Base-by-base conservation (phyloP, 768 basidiomycete genomes). In the Xerocomus potaroensis region DNA sequence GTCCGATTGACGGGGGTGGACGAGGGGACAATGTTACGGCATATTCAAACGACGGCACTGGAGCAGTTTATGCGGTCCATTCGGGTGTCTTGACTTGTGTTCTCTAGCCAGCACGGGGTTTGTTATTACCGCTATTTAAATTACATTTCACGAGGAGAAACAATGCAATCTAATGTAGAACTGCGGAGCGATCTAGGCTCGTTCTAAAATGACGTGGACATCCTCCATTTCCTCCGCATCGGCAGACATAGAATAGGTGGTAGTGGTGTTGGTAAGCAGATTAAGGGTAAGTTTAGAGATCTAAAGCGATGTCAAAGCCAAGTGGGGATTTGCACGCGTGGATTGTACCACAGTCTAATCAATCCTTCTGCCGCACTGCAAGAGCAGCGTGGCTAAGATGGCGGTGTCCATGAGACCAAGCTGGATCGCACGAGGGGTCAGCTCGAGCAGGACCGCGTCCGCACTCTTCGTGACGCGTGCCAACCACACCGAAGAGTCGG, bases 1-100 rank as follows among this genome's bases (percentile, higher is more conserved):
- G 58, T 77, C 4, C 77, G 70, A 31, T 61, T 72, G 21, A 62
- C 62, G 2, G 66, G 77, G 40, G 69, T 79, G 40, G 75, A 81
- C 55, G 79, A 83, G 39, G 73, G 76, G 21, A 78, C 79, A 1
- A 81, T 78, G 49, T 58, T 87, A 48, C 70, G 72, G 43, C 81
- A 87, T 55, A 76, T 88, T 19, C 79, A 80, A 50, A 75, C 78
- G n/a, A 74, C 76, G 31, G 80, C 78, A 26, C 76, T 77, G 51
- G 77, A 83, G 42, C 75, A 78, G 55, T 87, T 89, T 59, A 66
- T 85, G 64, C 74, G 75, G 56, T 79, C 73, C 52, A 75, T 85
- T 22, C 70, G 71, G 38, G 61, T 53, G 35, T 60, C 60, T 38
- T 70, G 53, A 65, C n/a, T 31, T 11, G 9, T 19, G 39, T 29